phyloP scores from a whole-genome alignment of 257 asterid species.

The Linderniella brevidens region DNA sequence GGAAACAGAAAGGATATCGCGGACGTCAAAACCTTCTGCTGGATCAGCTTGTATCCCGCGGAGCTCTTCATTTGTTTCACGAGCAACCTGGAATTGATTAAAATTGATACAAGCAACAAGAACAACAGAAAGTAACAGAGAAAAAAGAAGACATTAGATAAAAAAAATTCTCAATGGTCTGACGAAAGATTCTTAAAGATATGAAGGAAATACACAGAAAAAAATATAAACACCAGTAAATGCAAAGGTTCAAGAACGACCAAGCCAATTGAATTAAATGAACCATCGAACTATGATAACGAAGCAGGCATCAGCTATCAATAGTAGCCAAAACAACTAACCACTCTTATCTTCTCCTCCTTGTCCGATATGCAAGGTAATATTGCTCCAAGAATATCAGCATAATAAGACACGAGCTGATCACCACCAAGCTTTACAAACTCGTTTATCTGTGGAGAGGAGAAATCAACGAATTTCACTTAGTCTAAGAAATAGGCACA shows the following conservation, averaged over 20 bases:
- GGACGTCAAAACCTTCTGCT: conserved; percentile 76
- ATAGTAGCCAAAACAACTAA: conserved; percentile 19
- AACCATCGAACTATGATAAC: too few relatives aligned
- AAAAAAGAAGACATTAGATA: conserved; percentile 4
- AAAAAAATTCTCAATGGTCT: background rate
- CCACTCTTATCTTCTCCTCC: conserved; percentile 94
- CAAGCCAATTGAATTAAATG: too few relatives aligned
- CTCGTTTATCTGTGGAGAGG: conserved; percentile 57
- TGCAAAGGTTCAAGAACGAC: too few relatives aligned
- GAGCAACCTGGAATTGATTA: conserved; percentile 51
- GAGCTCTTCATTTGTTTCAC: conserved; percentile 93
- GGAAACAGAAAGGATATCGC: conserved; percentile 73
- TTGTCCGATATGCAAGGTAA: conserved; percentile 95
- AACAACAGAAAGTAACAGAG: conserved; percentile 1
- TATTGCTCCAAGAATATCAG: conserved; percentile 89
- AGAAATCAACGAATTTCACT: conserved; percentile 12
- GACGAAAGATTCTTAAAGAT: too few relatives aligned
- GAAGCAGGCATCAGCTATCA: too few relatives aligned
- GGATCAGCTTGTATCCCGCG: conserved; percentile 78
- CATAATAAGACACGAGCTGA: conserved; percentile 88
- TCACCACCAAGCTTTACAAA: conserved; percentile 99
- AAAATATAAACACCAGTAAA: too few relatives aligned
- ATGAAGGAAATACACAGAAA: too few relatives aligned
- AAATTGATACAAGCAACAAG: conserved; percentile 2
- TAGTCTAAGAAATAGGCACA: background rate